Base-by-base conservation (phyloP, 2,329 filamentous ascomycete genomes). In the Diaporthe sp. region DNA sequence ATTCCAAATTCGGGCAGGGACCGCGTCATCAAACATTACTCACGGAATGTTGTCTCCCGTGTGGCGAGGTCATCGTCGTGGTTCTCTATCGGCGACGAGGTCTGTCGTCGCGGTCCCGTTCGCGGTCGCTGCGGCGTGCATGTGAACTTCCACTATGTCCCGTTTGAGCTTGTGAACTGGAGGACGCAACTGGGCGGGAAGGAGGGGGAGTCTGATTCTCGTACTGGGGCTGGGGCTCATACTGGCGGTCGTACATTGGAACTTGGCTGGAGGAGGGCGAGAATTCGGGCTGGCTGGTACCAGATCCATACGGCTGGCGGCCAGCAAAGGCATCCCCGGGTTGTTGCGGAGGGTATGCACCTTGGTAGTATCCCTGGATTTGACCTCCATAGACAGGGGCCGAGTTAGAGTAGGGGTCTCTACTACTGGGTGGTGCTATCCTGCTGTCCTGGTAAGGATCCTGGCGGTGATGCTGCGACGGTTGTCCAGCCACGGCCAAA, bases 271-370 rank as follows among this genome's bases (percentile, higher is more conserved):
- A 49, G 34, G 75, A 65, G 28, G 69, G 72, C 69, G 44, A 28
- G 34, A 71, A 71, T 12, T 77, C 75, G 39, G 73, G 46, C 62
- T 78, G 77, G 78, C 75, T 77, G 75, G 80, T 80, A 39, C 37
- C 12, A 79, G 81, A 83, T 79, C 78, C 81, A 85, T 89, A 92
- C n/a, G 70, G 58, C 88, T 88, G 88, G 87, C 90, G 90, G 85
- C 89, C 89, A 79, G 89, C 90, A 78, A 88, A 87, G 61, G 89
- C 84, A 82, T 91, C 89, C 81, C 85, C 81, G 76, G 88, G 85
- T 80, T 88, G 88, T 80, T 88, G 88, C 78, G 84, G 80, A 71
- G 82, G 79, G 77, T 85, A 85, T 49, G 84, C 80, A 76, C 80
- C 80, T 49, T 70, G 69, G 42, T 83, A 79, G 75, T 84, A 86